A percentile compares a stretch with the other conserved stretches of the same genome.
Evolutionary conservation across 768 basidiomycete genomes (phyloP).

Genomic region (Goffeauzyma gilvescens): DNA sequence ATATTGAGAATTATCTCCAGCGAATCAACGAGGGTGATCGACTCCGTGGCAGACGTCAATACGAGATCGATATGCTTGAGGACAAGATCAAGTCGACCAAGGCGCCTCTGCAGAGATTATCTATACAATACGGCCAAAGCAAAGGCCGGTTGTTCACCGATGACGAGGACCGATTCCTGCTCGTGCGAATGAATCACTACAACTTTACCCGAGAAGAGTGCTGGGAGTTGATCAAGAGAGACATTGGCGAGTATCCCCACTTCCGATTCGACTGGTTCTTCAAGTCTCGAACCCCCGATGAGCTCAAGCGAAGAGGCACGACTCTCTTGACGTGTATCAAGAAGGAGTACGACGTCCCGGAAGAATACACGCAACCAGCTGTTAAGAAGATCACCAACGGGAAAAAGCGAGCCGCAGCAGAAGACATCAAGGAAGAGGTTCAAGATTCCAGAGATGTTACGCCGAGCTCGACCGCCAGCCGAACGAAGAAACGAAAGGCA

Average conservation of each 20-base stretch:
- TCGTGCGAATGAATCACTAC: conserved; percentile 74
- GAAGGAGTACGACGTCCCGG: conserved; percentile 46
- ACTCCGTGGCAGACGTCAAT: conserved; percentile 58
- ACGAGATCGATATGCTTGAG: conserved; percentile 50
- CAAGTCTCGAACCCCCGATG: conserved; percentile 77
- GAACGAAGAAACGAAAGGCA: too few relatives aligned
- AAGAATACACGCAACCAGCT: conserved; percentile 46
- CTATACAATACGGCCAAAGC: conserved; percentile 75
- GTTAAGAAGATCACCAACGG: conserved; percentile 37
- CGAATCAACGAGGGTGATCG: conserved; percentile 76
- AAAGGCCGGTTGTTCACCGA: conserved; percentile 94
- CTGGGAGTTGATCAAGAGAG: conserved; percentile 86
- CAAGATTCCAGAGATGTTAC: too few relatives aligned
- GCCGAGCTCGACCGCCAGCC: too few relatives aligned
- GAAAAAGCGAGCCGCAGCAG: too few relatives aligned
- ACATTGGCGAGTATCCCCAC: conserved; percentile 88
- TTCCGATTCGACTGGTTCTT: conserved; percentile 98
- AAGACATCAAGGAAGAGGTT: too few relatives aligned
- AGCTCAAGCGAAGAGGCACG: conserved; percentile 68
- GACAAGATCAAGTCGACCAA: conserved; percentile 64
- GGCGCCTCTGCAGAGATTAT: conserved; percentile 92
- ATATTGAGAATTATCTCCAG: conserved; percentile 47
- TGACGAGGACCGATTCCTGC: conserved; percentile 87
- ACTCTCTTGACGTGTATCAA: conserved; percentile 77
- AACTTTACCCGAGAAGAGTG: conserved; percentile 67